These are phyloP conservation scores for Cutaneotrichosporon cavernicola DNA, from an alignment of 1,284 basidiomycete genomes.

Conservation along the genomic window DNA sequence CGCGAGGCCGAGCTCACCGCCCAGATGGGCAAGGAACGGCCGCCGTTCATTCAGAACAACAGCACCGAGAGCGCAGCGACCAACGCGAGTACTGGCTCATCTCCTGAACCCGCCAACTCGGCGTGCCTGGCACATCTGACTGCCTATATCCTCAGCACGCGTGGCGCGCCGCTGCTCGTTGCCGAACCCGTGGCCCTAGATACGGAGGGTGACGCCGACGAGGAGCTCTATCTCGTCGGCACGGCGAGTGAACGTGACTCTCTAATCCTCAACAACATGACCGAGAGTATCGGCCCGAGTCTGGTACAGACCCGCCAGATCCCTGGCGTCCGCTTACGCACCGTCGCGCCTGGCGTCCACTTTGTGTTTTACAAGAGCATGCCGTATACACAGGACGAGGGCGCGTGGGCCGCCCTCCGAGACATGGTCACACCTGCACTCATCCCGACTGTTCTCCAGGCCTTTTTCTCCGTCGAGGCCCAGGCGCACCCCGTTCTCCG, in stretches of 20 bases:
- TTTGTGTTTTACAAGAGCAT: constrained; percentile 10
- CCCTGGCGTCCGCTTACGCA: constrained; percentile 4
- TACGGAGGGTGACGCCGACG: constrained; percentile 81
- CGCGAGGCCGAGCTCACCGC: constrained; percentile 8
- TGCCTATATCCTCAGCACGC: neutral
- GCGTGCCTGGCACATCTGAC: constrained; percentile 1
- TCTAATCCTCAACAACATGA: constrained; percentile 10
- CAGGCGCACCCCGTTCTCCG: constrained; percentile 3
- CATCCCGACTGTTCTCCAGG: constrained; percentile 3
- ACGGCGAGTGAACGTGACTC: constrained; percentile 13
- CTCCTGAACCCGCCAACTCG: neutral
- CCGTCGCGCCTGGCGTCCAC: constrained; percentile 9
- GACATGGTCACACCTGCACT: neutral
- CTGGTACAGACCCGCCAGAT: neutral
- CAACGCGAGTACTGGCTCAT: neutral
- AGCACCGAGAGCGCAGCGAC: neutral
- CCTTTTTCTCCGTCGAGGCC: constrained; percentile 8
- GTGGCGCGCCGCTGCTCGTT: constrained; percentile 1
- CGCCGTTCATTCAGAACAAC: neutral
- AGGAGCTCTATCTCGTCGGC: constrained; percentile 57
- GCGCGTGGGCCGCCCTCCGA: constrained; percentile 1
- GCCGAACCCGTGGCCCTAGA: constrained; percentile 64
- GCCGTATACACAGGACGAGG: neutral
- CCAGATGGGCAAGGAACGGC: neutral
- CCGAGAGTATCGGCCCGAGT: neutral